These are phyloP conservation scores for Prunus mume DNA, from an alignment of 306 rosid genomes.

Conservation along the genomic window DNA sequence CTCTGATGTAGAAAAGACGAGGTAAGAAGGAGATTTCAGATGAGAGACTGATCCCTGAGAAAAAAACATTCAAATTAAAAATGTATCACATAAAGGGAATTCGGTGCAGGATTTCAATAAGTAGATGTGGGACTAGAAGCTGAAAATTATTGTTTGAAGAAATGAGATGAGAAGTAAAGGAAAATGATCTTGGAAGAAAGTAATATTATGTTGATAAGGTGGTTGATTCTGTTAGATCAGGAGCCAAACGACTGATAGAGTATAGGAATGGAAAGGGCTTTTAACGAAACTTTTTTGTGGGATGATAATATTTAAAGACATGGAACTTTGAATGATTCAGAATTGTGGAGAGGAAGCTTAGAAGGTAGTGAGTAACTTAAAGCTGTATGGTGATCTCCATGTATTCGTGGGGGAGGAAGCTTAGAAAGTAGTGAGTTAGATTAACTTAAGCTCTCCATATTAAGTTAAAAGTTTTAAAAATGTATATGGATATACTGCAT, in stretches of 20 bases:
- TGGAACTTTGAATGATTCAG: background rate
- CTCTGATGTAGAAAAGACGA: background rate
- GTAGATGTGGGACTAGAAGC: background rate
- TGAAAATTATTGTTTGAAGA: background rate
- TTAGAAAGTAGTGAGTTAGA: background rate
- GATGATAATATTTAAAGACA: slow-evolving; percentile 2
- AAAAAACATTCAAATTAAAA: background rate
- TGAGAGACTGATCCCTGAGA: background rate
- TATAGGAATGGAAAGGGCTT: background rate
- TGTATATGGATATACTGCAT: background rate
- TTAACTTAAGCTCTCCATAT: background rate
- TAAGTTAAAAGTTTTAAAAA: background rate
- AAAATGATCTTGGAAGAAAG: background rate
- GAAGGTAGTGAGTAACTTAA: background rate
- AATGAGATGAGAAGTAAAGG: background rate
- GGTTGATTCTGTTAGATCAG: background rate
- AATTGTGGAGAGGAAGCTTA: background rate
- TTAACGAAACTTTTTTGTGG: background rate
- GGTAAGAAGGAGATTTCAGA: background rate
- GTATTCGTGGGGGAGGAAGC: background rate
- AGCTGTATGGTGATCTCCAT: background rate
- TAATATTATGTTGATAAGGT: background rate
- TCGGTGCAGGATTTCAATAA: background rate
- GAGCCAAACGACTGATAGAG: background rate
- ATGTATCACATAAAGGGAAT: background rate